phyloP scores from a whole-genome alignment of 2,329 filamentous ascomycete genomes.

The Lachnellula cervina region DNA sequence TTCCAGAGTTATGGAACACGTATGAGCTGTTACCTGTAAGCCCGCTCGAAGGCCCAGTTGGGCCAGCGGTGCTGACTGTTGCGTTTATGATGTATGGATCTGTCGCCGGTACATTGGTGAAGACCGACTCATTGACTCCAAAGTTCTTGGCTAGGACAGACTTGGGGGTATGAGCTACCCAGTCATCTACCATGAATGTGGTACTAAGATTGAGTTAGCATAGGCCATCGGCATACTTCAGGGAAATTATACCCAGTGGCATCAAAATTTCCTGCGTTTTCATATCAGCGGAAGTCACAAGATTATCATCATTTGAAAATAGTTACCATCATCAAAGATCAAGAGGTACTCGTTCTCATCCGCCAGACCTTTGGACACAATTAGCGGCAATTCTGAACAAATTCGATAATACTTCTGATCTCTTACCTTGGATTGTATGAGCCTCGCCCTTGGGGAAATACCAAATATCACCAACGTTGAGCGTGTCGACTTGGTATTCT shows the following conservation, averaged over 20 bases:
- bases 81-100: constrained; percentile 60
- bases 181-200: constrained; percentile 68
- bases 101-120: constrained; percentile 50
- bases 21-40: constrained; percentile 56
- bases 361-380: constrained; percentile 40
- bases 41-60: constrained; percentile 41
- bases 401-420: not conserved
- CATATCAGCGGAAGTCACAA: not conserved
- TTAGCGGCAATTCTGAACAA: not conserved
- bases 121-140: constrained; percentile 54
- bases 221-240: not conserved
- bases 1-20: constrained; percentile 53
- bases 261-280: constrained; percentile 52
- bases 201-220: constrained; percentile 38
- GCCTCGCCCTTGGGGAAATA: constrained; percentile 63
- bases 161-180: constrained; percentile 62
- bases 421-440: constrained; percentile 52
- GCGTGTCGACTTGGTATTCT: constrained; percentile 47
- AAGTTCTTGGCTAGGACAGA: constrained; percentile 65
- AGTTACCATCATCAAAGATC: constrained; percentile 55
- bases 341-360: constrained; percentile 65
- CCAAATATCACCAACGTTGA: constrained; percentile 61
- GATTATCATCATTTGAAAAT: not conserved
- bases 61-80: constrained; percentile 45
- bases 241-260: constrained; percentile 35